A percentile compares a stretch with the other conserved stretches of the same genome.
phyloP scores from a whole-genome alignment of 805 yeast species.

The Wickerhamomyces pijperi region DNA sequence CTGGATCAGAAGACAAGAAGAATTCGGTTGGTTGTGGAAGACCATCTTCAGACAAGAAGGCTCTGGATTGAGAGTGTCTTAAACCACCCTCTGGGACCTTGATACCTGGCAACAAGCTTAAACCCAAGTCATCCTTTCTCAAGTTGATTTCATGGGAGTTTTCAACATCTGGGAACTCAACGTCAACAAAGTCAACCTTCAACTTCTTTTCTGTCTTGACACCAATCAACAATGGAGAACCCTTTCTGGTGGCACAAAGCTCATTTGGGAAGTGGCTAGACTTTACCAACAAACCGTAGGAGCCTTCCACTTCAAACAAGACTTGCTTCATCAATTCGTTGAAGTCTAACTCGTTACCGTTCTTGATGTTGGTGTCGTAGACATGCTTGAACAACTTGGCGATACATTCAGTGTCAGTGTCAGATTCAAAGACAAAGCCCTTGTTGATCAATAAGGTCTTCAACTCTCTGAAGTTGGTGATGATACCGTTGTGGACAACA shows the following conservation, averaged over 20 bases:
- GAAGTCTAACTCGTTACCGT: conserved; percentile 76
- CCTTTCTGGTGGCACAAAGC: conserved; percentile 93
- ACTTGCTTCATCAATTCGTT: conserved; percentile 89
- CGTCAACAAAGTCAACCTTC: conserved; percentile 96
- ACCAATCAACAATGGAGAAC: conserved; percentile 94
- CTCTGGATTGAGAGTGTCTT: conserved; percentile 90
- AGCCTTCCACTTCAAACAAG: conserved; percentile 88
- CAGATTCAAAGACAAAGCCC: conserved; percentile 79
- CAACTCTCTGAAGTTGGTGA: conserved; percentile 89
- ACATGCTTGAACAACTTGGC: conserved; percentile 90
- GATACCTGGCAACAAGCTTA: conserved; percentile 36
- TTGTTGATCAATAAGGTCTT: conserved; percentile 69
- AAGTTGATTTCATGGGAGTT: conserved; percentile 16
- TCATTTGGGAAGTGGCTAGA: conserved; percentile 91
- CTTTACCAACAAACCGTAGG: conserved; percentile 90
- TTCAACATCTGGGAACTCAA: conserved; percentile 67
- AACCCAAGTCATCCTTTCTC: conserved; percentile 15
- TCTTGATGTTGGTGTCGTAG: conserved; percentile 63
- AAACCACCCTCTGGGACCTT: conserved; percentile 28
- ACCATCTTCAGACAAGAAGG: conserved; percentile 90
- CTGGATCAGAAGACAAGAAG: conserved; percentile 92
- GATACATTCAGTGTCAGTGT: conserved; percentile 96
- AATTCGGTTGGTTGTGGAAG: conserved; percentile 90
- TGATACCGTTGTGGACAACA: conserved; percentile 95
- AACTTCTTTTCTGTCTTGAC: conserved; percentile 91